These are phyloP conservation scores for Tremella mesenterica DNA, from an alignment of 768 basidiomycete species.

Conservation along the genomic window DNA sequence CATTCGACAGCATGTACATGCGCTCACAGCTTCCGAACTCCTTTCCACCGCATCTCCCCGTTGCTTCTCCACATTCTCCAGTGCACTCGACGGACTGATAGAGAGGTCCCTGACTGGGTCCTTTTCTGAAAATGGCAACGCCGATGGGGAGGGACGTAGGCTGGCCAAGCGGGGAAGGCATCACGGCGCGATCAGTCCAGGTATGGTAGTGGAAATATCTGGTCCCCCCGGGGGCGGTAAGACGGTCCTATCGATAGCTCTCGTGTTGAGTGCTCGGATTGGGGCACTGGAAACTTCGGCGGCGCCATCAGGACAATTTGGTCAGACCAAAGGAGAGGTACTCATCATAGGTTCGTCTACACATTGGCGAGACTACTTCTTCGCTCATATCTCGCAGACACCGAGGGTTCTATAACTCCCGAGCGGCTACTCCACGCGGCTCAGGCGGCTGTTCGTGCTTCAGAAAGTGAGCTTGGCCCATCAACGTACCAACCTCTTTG, in stretches of 20 bases:
- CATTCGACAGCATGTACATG: no score
- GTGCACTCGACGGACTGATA: conserved; percentile 31
- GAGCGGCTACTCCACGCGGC: conserved; percentile 24
- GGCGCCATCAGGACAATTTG: neutral
- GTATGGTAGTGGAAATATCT: conserved; percentile 37
- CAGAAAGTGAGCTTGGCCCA: neutral
- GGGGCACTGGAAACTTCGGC: neutral
- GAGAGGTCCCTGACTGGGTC: neutral
- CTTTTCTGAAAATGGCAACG: neutral
- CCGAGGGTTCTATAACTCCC: conserved; percentile 34
- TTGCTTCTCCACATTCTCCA: conserved; percentile 25
- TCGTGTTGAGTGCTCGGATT: conserved; percentile 27
- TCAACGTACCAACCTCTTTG: neutral
- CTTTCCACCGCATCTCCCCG: conserved; percentile 8
- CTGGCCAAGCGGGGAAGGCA: neutral
- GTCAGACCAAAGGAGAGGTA: conserved; percentile 21
- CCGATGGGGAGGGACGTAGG: neutral
- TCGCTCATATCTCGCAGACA: conserved; percentile 21
- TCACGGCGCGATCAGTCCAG: conserved; percentile 22
- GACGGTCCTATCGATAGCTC: conserved; percentile 21
- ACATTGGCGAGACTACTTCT: neutral
- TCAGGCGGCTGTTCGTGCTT: conserved; percentile 11
- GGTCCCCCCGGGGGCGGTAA: conserved; percentile 42
- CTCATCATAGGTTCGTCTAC: conserved; percentile 32
- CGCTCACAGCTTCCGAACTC: conserved; percentile 20